These are phyloP conservation scores for Russula griseocarnosa DNA, from an alignment of 768 basidiomycete species.

Conservation along the genomic window DNA sequence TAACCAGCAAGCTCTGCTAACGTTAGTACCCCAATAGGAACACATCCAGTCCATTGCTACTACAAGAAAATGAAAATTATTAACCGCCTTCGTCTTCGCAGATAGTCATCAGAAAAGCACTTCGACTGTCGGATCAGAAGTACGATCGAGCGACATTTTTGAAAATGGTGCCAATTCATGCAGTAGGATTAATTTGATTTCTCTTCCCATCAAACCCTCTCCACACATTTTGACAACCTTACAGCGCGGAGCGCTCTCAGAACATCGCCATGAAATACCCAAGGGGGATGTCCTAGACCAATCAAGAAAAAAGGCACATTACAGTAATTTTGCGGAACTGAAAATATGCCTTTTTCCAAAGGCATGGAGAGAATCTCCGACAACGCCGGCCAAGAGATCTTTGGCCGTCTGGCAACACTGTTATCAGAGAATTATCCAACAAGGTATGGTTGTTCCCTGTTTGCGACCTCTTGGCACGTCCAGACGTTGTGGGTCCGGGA, in stretches of 20 bases:
- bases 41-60: slow-evolving; percentile 12
- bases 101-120: slow-evolving; percentile 22
- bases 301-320: slow-evolving; percentile 19
- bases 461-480: slow-evolving; percentile 30
- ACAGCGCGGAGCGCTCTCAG: slow-evolving; percentile 25
- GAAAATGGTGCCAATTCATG: slow-evolving; percentile 28
- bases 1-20: not conserved
- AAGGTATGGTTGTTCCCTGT: slow-evolving; percentile 22
- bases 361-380: slow-evolving; percentile 20
- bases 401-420: not conserved
- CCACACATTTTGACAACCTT: slow-evolving; percentile 17
- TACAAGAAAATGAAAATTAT: slow-evolving; percentile 21
- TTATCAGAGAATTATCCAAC: slow-evolving; percentile 10
- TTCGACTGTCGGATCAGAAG: slow-evolving; percentile 18
- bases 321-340: slow-evolving; percentile 9
- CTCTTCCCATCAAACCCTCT: slow-evolving; percentile 9
- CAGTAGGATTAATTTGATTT: slow-evolving; percentile 28
- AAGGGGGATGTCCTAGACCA: slow-evolving; percentile 25
- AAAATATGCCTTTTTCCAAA: slow-evolving; percentile 6
- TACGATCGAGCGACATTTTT: slow-evolving; percentile 17
- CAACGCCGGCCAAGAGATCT: slow-evolving; percentile 19
- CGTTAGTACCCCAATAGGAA: not conserved
- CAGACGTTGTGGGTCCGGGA: slow-evolving; percentile 29
- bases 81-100: slow-evolving; percentile 29
- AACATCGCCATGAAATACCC: slow-evolving; percentile 21